These are phyloP conservation scores for Ilyonectria mors-panacis DNA, from an alignment of 2,329 filamentous ascomycete genomes.

Conservation along the genomic window DNA sequence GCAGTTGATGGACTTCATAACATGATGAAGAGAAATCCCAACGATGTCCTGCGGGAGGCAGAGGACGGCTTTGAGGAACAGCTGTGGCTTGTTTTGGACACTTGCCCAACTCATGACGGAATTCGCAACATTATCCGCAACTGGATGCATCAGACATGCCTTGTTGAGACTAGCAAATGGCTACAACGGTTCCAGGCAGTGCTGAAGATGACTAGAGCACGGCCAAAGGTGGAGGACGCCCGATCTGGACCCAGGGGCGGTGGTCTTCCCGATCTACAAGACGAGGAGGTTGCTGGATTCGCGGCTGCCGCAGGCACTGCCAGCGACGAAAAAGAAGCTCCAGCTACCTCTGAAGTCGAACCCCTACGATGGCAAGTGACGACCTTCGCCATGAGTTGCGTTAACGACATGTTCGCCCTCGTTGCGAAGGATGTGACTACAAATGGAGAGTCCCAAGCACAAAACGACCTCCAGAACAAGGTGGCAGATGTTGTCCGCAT, in stretches of 20 bases:
- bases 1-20: constrained; percentile 93
- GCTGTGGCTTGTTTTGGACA: constrained; percentile 91
- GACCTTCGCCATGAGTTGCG: constrained; percentile 91
- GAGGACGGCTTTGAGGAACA: constrained; percentile 88
- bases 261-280: constrained; percentile 83
- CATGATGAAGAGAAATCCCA: constrained; percentile 92
- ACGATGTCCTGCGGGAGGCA: constrained; percentile 84
- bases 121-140: constrained; percentile 91
- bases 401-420: constrained; percentile 85
- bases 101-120: constrained; percentile 80
- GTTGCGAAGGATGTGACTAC: constrained; percentile 84
- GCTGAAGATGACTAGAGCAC: constrained; percentile 87
- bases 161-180: constrained; percentile 87
- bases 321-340: constrained; percentile 69
- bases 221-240: constrained; percentile 68
- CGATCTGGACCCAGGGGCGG: constrained; percentile 61
- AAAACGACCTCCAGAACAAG: constrained; percentile 83
- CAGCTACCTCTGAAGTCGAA: constrained; percentile 78
- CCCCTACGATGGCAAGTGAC: constrained; percentile 95
- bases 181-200: constrained; percentile 90
- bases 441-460: constrained; percentile 83
- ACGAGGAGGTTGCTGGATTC: constrained; percentile 97
- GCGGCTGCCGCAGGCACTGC: constrained; percentile 78
- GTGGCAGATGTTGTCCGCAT: constrained; percentile 96
- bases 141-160: constrained; percentile 92